Evolutionary conservation across 106 monocot species (phyloP).

Genomic region (Allium sativum): DNA sequence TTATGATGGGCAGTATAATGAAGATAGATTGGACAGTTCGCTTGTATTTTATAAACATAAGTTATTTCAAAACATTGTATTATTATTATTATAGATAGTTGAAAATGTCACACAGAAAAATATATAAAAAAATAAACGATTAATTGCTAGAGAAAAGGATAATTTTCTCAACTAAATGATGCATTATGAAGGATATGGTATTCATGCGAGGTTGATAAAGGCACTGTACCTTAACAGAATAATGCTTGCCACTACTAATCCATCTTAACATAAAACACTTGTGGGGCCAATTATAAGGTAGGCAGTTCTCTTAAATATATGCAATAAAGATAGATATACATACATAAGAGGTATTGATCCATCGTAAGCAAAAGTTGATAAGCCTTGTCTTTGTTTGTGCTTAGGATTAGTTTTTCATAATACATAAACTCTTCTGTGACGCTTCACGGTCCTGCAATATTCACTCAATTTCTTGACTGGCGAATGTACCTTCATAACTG

Average conservation of each 20-base stretch:
- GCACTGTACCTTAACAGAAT: no score
- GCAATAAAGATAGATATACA: constrained; percentile 2
- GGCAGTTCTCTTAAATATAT: neutral
- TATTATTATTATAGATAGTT: neutral
- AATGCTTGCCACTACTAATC: no score
- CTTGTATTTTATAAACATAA: neutral
- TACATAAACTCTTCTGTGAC: constrained; percentile 66
- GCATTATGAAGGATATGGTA: no score
- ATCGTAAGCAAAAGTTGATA: constrained; percentile 63
- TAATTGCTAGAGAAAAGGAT: neutral
- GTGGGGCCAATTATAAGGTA: neutral
- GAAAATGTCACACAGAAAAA: neutral
- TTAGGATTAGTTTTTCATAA: constrained; percentile 59
- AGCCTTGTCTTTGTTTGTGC: constrained; percentile 75
- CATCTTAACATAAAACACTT: no score
- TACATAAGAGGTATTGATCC: constrained; percentile 27
- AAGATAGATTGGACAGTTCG: neutral
- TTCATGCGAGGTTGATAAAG: no score
- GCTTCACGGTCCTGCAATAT: constrained; percentile 59
- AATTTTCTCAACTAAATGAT: no score
- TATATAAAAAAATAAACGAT: neutral
- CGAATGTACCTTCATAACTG: constrained; percentile 62
- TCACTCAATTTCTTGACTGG: constrained; percentile 82
- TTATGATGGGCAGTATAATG: neutral
- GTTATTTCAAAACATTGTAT: neutral